Evolutionary conservation across 208 protist genomes (phyloP).

Genomic region (Endotrypanum monterogeii): DNA sequence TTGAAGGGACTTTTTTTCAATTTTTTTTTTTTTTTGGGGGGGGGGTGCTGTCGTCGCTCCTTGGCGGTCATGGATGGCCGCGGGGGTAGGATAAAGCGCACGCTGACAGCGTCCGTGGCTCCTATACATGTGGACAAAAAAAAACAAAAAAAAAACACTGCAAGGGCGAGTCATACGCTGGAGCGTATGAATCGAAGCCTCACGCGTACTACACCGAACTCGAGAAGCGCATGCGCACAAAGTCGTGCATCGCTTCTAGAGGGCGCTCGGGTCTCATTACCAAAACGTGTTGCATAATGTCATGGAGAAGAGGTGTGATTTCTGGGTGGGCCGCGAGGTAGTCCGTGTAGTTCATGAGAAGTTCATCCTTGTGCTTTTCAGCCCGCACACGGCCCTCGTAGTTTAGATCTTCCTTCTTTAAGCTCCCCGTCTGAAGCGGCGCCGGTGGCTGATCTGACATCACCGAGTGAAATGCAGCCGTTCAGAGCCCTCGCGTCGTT

Average conservation of each 20-base stretch:
- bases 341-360: slow-evolving; percentile 31
- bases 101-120: neutral
- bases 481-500: neutral
- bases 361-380: slow-evolving; percentile 62
- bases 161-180: neutral
- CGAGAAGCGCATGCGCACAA: slow-evolving; percentile 42
- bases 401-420: slow-evolving; percentile 70
- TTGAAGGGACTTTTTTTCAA: too few species aligned
- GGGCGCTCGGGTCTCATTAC: slow-evolving; percentile 65
- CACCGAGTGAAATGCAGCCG: neutral
- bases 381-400: slow-evolving; percentile 65
- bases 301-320: slow-evolving; percentile 57
- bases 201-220: neutral
- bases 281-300: slow-evolving; percentile 70
- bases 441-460: slow-evolving; percentile 12
- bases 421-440: neutral
- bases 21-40: too few species aligned
- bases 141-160: too few species aligned
- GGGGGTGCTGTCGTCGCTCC: too few species aligned
- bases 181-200: neutral
- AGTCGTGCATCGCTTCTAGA: slow-evolving; percentile 58
- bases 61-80: neutral
- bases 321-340: slow-evolving; percentile 73
- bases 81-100: neutral
- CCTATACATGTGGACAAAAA: neutral